phyloP scores from a whole-genome alignment of 805 yeast genomes.

The Candida vartiovaarae region DNA sequence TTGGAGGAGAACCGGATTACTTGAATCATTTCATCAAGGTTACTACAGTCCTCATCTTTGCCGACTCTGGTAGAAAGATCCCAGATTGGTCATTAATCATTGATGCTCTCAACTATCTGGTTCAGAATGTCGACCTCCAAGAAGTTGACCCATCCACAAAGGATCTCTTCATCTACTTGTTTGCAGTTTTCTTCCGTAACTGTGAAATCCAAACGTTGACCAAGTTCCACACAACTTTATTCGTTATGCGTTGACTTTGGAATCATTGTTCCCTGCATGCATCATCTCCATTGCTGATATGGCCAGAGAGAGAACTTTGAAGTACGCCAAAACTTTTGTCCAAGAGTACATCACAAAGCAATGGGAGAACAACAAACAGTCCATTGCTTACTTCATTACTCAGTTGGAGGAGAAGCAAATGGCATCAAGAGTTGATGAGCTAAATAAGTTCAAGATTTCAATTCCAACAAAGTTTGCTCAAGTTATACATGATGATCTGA shows the following conservation, averaged over 20 bases:
- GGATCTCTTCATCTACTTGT: constrained; percentile 34
- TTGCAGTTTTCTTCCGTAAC: constrained; percentile 48
- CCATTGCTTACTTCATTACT: constrained; percentile 36
- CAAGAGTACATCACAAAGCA: constrained; percentile 40
- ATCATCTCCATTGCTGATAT: constrained; percentile 38
- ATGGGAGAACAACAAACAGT: constrained; percentile 31
- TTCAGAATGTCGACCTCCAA: constrained; percentile 1
- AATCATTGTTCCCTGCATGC: constrained; percentile 37
- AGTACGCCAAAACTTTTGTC: constrained; percentile 37
- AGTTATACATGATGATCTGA: constrained; percentile 6
- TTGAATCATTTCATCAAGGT: constrained; percentile 25
- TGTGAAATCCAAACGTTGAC: constrained; percentile 41
- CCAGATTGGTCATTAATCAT: constrained; percentile 39
- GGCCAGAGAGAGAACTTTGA: constrained; percentile 37
- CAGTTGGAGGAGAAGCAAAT: constrained; percentile 27
- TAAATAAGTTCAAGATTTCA: constrained; percentile 7
- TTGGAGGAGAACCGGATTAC: constrained; percentile 10
- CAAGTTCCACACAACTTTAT: constrained; percentile 37
- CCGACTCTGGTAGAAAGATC: constrained; percentile 65
- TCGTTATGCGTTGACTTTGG: constrained; percentile 30
- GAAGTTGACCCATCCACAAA: constrained; percentile 2
- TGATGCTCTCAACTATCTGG: constrained; percentile 15
- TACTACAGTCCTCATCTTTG: constrained; percentile 45
- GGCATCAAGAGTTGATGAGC: constrained; percentile 9
- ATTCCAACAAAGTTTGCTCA: constrained; percentile 15